Conservation (phyloP, 305 asterid species). For the Vinca major region DNA sequence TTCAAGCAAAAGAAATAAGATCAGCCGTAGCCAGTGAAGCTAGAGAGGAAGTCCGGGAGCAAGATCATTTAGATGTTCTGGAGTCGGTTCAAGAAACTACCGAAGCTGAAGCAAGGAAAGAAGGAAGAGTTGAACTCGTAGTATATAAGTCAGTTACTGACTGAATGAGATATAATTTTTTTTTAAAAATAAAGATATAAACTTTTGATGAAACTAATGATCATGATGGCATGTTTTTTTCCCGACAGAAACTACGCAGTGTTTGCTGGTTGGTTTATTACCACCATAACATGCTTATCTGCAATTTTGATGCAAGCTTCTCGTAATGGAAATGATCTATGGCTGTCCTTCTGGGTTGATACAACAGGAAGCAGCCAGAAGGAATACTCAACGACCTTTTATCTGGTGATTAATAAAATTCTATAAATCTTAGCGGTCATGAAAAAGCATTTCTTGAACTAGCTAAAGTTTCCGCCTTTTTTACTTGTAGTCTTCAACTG, state of each 20-base stretch:
- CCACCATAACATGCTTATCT: constrained; percentile 53
- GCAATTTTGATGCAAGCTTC: constrained; percentile 96
- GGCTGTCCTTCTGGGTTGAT: constrained; percentile 98
- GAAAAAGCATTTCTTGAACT: neutral
- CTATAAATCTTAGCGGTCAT: neutral
- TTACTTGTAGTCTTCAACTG: constrained; percentile 10
- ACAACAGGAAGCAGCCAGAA: constrained; percentile 42
- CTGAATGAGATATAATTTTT: neutral
- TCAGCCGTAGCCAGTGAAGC: constrained; percentile 27
- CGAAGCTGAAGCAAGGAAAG: constrained; percentile 72
- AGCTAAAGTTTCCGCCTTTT: neutral
- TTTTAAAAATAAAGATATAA: neutral
- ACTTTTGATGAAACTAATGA: neutral
- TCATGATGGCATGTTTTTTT: constrained; percentile 17
- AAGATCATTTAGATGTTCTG: constrained; percentile 29
- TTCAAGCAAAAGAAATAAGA: constrained; percentile 22
- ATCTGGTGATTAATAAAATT: constrained; percentile 48
- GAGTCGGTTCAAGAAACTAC: constrained; percentile 37
- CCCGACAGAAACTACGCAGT: constrained; percentile 77
- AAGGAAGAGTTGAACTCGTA: constrained; percentile 70
- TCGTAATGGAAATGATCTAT: constrained; percentile 91
- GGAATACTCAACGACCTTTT: constrained; percentile 59
- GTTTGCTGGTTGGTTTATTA: constrained; percentile 70
- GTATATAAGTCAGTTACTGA: constrained; percentile 68
- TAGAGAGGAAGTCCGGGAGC: constrained; percentile 26